Base-by-base conservation (phyloP, 768 basidiomycete species). In the Tricholoma terreum region DNA sequence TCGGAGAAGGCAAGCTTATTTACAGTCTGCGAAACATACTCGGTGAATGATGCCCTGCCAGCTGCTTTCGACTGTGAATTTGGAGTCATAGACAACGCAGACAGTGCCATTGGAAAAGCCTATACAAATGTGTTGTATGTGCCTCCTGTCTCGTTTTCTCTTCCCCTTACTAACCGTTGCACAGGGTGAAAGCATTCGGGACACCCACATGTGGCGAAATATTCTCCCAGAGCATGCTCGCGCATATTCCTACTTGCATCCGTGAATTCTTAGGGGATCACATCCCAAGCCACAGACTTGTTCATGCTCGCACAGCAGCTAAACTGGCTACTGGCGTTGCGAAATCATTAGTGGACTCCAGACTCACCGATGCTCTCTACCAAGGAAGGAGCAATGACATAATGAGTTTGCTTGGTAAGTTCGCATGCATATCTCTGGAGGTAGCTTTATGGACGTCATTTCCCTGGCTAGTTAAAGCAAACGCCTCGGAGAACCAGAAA, bases 51-150 rank as follows among this genome's bases (percentile, higher is more conserved):
- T 21, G 22, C 50, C 27, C 43, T 30, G 33, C 6, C 21, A 78
- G 81, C 77, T 51, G 80, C 79, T 38, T 83, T 83, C 58, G 81
- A 81, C 54, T 75, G 82, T 60, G 72, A 71, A 24, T 82, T 83
- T 36, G 73, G 71, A 11, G 70, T 71, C 2, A 61, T 77, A 58
- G 73, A 78, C 14, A 64, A 75, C 52, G 66, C 61, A 12, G 65
- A 73, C 19, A 77, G 75, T 54, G 64, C 67, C 35, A 70, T 80
- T 17, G 72, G 70, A 21, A 65, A 69, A 12, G 73, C 71, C 1
- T 79, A 73, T 56, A 58, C 64, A 22, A 74, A 69, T 43, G 51
- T 79, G 30, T 64, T 75, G 77, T 78, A 59, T 27, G 73, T 63
- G 35, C 48, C 33, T 31, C 34, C 15, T 36, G 27, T 3, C 12